A percentile compares a stretch with the other conserved stretches of the same genome.
Evolutionary conservation across 352 stramenopile species (phyloP).

Genomic region (Halophytophthora batemanensis): DNA sequence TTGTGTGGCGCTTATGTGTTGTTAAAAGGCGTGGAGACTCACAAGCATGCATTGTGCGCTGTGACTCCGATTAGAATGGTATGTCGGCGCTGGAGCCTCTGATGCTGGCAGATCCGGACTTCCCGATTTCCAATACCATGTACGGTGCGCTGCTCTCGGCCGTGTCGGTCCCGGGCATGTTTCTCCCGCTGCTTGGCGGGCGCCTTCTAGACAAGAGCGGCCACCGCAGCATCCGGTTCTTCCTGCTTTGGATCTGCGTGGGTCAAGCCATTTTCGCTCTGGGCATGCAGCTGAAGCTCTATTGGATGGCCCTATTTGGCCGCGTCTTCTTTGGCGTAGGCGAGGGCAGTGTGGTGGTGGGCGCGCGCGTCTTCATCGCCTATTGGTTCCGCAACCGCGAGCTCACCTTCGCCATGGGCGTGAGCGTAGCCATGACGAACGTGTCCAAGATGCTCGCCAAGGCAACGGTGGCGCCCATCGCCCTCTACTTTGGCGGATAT

Average conservation of each 20-base stretch:
- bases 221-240: constrained; percentile 71
- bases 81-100: constrained; percentile 81
- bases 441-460: constrained; percentile 91
- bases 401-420: constrained; percentile 88
- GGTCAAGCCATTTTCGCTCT: constrained; percentile 78
- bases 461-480: constrained; percentile 80
- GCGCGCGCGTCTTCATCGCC: constrained; percentile 75
- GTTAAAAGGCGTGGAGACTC: not conserved
- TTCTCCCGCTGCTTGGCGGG: constrained; percentile 73
- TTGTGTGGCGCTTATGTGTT: not conserved
- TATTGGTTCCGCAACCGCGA: constrained; percentile 81
- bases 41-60: constrained; percentile 1
- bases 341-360: constrained; percentile 78
- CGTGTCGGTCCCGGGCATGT: constrained; percentile 83
- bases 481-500: constrained; percentile 83
- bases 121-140: constrained; percentile 83
- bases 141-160: constrained; percentile 78
- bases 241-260: constrained; percentile 79
- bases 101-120: constrained; percentile 72
- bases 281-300: constrained; percentile 67
- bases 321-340: constrained; percentile 83
- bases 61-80: constrained; percentile 48
- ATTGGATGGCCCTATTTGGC: constrained; percentile 77
- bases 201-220: constrained; percentile 79
- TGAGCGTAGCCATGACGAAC: constrained; percentile 88